Conservation (phyloP, 495 filamentous ascomycete species). For the Cetradonia linearis region DNA sequence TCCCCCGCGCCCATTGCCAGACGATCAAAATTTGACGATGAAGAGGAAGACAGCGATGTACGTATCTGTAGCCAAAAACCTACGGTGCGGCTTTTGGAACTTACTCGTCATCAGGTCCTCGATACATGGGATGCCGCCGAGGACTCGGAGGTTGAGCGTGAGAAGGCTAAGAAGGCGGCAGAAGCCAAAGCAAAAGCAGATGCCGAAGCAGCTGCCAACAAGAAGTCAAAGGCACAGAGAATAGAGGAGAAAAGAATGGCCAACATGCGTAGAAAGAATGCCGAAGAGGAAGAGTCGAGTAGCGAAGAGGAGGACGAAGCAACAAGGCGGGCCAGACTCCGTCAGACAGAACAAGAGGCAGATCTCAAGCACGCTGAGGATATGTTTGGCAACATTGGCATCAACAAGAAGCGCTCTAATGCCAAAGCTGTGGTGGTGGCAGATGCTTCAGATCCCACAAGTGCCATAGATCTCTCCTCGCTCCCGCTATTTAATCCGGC, state of each 20-base stretch:
- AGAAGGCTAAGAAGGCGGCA: conserved; percentile 79
- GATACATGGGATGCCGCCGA: conserved; percentile 97
- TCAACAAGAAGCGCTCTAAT: conserved; percentile 54
- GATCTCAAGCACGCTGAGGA: conserved; percentile 89
- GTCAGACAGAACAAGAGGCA: conserved; percentile 69
- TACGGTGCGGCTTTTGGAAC: conserved; percentile 16
- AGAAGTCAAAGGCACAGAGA: conserved; percentile 82
- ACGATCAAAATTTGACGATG: conserved; percentile 79
- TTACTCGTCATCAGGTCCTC: conserved; percentile 51
- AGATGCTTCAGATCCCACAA: conserved; percentile 60
- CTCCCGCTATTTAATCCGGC: conserved; percentile 81
- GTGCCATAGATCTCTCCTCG: conserved; percentile 65
- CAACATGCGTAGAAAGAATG: conserved; percentile 36
- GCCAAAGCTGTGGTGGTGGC: conserved; percentile 55
- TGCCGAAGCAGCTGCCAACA: conserved; percentile 80
- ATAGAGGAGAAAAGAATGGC: conserved; percentile 62
- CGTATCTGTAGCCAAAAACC: conserved; percentile 22
- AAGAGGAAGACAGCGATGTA: conserved; percentile 85
- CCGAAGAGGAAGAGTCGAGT: conserved; percentile 45
- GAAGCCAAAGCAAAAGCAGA: conserved; percentile 84
- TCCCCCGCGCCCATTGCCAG: conserved; percentile 52
- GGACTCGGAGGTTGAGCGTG: conserved; percentile 91
- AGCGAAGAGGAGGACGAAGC: conserved; percentile 63
- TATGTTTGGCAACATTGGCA: conserved; percentile 71
- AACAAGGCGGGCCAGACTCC: conserved; percentile 58